Evolutionary conservation across 2,329 filamentous ascomycete genomes (phyloP).

Genomic region (Aspergillus brasiliensis): DNA sequence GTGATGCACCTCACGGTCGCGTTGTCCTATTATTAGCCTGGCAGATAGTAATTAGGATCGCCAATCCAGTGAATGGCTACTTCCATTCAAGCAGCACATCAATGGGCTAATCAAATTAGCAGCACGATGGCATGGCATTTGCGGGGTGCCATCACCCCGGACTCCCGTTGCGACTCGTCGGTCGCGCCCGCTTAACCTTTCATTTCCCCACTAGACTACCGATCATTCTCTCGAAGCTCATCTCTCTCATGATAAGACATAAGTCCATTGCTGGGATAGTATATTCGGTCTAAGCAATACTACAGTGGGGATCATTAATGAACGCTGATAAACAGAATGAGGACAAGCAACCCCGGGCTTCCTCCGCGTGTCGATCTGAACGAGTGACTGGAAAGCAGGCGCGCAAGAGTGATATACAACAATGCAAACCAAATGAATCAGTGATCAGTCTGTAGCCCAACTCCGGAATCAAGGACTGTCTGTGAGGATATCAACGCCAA

Average conservation of each 20-base stretch:
- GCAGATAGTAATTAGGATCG: background rate
- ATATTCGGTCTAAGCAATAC: background rate
- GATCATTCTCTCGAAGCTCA: no score
- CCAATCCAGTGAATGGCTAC: background rate
- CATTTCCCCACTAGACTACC: background rate
- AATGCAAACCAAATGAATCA: background rate
- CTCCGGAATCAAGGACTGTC: constrained; percentile 6
- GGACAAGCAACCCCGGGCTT: no score
- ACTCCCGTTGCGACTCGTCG: background rate
- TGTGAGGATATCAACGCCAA: constrained; percentile 2
- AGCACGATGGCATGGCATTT: background rate
- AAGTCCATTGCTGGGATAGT: background rate
- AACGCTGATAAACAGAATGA: background rate
- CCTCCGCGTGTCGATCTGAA: background rate
- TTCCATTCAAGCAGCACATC: background rate
- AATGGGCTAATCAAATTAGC: background rate
- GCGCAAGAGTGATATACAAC: constrained; percentile 4
- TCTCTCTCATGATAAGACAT: background rate
- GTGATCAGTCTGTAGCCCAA: constrained; percentile 4
- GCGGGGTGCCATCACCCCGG: background rate
- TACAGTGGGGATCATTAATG: background rate
- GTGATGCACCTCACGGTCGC: background rate
- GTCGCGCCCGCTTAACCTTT: background rate
- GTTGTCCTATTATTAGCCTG: background rate
- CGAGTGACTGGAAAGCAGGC: constrained; percentile 7